Evolutionary conservation across 495 filamentous ascomycete species (phyloP).

Genomic region (Oidiodendron maius): DNA sequence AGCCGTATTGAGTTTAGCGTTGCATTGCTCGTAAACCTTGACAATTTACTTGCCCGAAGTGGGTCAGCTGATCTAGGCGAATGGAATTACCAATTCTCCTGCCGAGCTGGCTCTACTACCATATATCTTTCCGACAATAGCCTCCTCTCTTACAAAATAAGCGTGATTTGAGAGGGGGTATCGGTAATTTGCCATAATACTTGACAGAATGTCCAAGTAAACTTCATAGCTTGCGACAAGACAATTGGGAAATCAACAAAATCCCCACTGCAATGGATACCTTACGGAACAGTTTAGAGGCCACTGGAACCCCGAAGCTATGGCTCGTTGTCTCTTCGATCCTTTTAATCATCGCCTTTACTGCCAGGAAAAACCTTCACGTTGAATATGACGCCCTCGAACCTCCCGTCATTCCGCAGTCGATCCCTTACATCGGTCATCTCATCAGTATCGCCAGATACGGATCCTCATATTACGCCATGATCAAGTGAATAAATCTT

Average conservation of each 20-base stretch:
- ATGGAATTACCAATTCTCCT: too few relatives aligned
- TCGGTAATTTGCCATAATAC: too few relatives aligned
- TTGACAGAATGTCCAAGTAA: too few relatives aligned
- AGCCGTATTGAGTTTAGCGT: too few relatives aligned
- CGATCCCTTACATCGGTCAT: slow-evolving; percentile 22
- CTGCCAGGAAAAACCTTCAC: not conserved
- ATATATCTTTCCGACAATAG: too few relatives aligned
- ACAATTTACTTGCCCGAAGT: too few relatives aligned
- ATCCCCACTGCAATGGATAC: not conserved
- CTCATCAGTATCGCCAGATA: slow-evolving; percentile 17
- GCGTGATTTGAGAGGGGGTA: too few relatives aligned
- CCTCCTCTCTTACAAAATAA: too few relatives aligned
- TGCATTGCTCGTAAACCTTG: too few relatives aligned
- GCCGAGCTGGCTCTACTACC: too few relatives aligned
- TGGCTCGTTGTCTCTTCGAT: not conserved
- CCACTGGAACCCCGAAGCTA: not conserved
- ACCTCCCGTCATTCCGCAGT: slow-evolving; percentile 19
- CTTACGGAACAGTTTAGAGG: not conserved
- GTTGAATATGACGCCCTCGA: slow-evolving; percentile 7
- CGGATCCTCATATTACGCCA: slow-evolving; percentile 10
- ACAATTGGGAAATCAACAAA: not conserved
- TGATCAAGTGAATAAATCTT: not conserved
- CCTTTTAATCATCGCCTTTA: not conserved
- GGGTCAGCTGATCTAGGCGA: too few relatives aligned
- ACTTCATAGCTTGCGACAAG: too few relatives aligned